Evolutionary conservation across 345 rosid genomes (phyloP), one percentile per base, ranked within the genome.

Genomic region (Rhodomyrtus tomentosa): DNA sequence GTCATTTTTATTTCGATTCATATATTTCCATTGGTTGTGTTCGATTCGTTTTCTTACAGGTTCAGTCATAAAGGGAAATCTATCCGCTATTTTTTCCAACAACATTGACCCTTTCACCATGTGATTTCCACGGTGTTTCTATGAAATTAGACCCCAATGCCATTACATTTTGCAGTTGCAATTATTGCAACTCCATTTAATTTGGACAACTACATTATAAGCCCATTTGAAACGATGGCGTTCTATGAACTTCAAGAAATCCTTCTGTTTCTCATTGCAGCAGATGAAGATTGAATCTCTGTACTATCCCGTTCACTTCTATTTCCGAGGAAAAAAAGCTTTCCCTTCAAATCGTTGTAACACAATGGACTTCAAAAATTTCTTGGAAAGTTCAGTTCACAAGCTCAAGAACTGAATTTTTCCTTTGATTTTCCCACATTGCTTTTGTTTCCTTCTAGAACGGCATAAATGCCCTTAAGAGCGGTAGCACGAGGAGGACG

Each of bases 401-500:
- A 18, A 68, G 79, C 45, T 36, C 20, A 18, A 22, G 79, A 68
- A 20, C 79, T 68, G 79, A 20, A 68, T 21, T 18, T 51, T 29
- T 1, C 10, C 79, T 68, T 68, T 18, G 79, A 68, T 68, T 68
- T 68, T 18, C 79, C 79, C 45, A 36, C 79, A 36, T 68, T 18
- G 79, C 79, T 68, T 9, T 9, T 36, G 79, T 68, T 36, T 9
- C 25, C 79, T 10, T 32, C 76, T 68, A 68, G 45, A 2, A 4
- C 10, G 82, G 51, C 42, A 50, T 2, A 14, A 49, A 81, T 53
- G 55, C 2, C 25, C 3, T 58, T 20, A 74, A 36, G 27, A 82
- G 24, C 27, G 99, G 96, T n/a, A 96, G 50, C 6, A 94, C 38
- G 85, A 96, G 87, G 49, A 93, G 79, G 83, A 89, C 20, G 15